Base-by-base conservation (phyloP, 768 basidiomycete genomes). In the Amanita phalloides region DNA sequence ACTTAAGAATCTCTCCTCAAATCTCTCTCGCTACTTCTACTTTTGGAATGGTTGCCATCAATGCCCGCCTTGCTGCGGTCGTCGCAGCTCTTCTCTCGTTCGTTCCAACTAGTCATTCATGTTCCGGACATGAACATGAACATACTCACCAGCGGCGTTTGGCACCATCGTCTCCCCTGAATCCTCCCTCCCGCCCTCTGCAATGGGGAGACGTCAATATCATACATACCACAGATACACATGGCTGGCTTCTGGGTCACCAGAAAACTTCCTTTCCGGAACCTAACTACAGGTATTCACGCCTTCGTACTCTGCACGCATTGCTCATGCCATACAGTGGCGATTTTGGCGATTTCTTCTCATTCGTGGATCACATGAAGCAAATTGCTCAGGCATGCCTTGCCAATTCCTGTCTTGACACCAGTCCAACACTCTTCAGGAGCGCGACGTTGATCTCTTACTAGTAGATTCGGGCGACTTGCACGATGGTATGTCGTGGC, bases 141-240 rank as follows among this genome's bases (percentile, higher is more conserved):
- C 69, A 70, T 52, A 56, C 45, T 21, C 63, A 65, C 50, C 52
- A 55, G 45, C 68, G 64, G 53, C 69, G 74, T 49, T 67, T 69
- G 47, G 63, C 66, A 47, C 72, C 76, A 0, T 64, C 71, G 43
- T 56, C 66, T 11, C 67, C 67, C 11, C 63, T 82, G 30, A 68
- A 78, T 0, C 72, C 72, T 14, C 90, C 90, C 3, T 75, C 76
- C 51, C 71, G 82, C 17, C 76, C 79, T 21, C 73, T 95, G 11
- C 77, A 79, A 48, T 93, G 91, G 92, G 81, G 84, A n/a, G 89
- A 93, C 60, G 74, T 94, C 61, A 94, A 94, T 61, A 77, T 93
- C 59, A 74, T 93, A 43, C 81, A 84, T 59, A 93, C 90, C 2
- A 93, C 92, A 0, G 90, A 93, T 64, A 86, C 78, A 36, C 84